Evolutionary conservation across 2,329 filamentous ascomycete genomes (phyloP), one percentile per base, ranked within the genome.

Genomic region (Fusarium caatingaense): DNA sequence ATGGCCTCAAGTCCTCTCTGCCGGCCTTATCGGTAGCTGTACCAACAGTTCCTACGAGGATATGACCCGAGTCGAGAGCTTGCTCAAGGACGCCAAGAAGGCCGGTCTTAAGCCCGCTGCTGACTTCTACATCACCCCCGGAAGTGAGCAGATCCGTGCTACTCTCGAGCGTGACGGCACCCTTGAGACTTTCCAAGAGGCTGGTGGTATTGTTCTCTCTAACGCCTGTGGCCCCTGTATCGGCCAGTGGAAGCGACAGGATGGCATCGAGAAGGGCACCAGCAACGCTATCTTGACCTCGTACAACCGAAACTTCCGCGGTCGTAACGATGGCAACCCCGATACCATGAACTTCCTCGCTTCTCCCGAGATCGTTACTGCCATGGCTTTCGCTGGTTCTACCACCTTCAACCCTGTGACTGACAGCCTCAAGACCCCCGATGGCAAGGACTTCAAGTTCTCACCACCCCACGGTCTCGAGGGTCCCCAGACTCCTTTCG

Each of bases 261-360:
- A 98, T 77, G 92, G 90, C 23, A 88, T 97, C 20, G 80, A 83
- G 63, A 97, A 97, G 83, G 94, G 94, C 67, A 93, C 94, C 62
- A 85, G 89, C 56, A 99, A 99, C 78, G 96, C 96, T 67, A 98
- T 99, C 76, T 89, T 99, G 76, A 95, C 94, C 12, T 98, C 94
- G 1, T 99, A 98, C 85, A 99, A 99, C 87, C 93, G 96, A 66
- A 99, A 99, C 83, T 99, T 99, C 86, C 93, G 93, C 53, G 95
- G 93, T 66, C 92, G 96, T 71, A 99, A 99, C 80, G 96, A 99
- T 78, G 96, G 96, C 68, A 99, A 99, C 84, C 91, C 93, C 23
- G 91, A 92, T 44, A 99, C 96, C 11, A 98, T 98, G 94, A 99
- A 98, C 86, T 99, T 99, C 84, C 88, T 99, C 55, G 95, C 96